phyloP scores from a whole-genome alignment of 768 basidiomycete species.

The Phaeotremella fagi region DNA sequence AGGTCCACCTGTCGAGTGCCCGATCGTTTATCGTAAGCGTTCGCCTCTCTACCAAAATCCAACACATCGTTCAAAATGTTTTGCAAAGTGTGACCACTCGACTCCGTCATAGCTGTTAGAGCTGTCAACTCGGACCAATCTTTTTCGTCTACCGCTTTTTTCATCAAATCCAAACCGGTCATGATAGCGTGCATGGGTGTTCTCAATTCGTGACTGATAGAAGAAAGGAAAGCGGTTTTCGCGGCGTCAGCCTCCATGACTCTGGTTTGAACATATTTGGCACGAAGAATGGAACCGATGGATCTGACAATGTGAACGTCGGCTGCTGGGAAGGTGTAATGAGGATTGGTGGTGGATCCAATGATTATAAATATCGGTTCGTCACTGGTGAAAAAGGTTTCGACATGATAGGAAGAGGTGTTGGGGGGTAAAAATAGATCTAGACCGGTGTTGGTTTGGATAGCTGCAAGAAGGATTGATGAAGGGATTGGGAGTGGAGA shows the following conservation, averaged over 20 bases:
- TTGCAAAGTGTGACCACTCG: slow-evolving; percentile 22
- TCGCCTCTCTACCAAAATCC: slow-evolving; percentile 19
- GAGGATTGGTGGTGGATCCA: slow-evolving; percentile 3
- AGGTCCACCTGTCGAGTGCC: neutral
- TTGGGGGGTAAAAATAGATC: slow-evolving; percentile 14
- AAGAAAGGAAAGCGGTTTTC: slow-evolving; percentile 36
- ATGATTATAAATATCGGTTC: slow-evolving; percentile 27
- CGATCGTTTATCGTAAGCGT: neutral
- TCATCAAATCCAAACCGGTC: slow-evolving; percentile 27
- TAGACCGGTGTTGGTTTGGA: slow-evolving; percentile 13
- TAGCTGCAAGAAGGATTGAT: neutral
- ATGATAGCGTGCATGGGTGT: slow-evolving; percentile 39
- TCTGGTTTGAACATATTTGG: slow-evolving; percentile 15
- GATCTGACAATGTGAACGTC: slow-evolving; percentile 19
- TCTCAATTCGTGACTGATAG: slow-evolving; percentile 38
- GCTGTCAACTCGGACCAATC: slow-evolving; percentile 8
- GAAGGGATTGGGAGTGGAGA: too few species aligned
- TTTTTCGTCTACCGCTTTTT: slow-evolving; percentile 2
- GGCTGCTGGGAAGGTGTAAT: slow-evolving; percentile 7
- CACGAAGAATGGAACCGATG: slow-evolving; percentile 28
- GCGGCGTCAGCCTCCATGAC: slow-evolving; percentile 29
- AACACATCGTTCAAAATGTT: slow-evolving; percentile 34
- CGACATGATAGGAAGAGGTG: slow-evolving; percentile 13
- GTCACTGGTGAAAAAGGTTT: slow-evolving; percentile 20
- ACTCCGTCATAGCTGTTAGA: slow-evolving; percentile 13